Evolutionary conservation across 2,329 filamentous ascomycete genomes (phyloP), one percentile per base, ranked within the genome.

Genomic region (Colletotrichum tabaci): DNA sequence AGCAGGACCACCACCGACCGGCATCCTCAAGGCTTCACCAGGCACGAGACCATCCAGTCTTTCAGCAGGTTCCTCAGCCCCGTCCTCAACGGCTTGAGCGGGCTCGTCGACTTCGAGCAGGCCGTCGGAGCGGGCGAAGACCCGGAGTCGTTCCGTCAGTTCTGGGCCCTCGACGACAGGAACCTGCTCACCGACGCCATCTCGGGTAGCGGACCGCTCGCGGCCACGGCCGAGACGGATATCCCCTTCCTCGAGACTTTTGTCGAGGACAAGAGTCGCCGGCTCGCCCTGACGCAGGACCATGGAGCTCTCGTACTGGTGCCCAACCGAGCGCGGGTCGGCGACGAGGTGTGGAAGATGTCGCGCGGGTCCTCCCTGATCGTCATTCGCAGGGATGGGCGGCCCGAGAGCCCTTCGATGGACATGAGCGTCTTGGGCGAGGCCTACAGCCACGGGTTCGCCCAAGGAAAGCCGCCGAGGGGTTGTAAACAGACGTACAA

Each of bases 1-100:
- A 57, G 30, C 61, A 77, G 61, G 16, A 67, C 63, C 30, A 68
- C 67, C 26, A 74, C 73, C 52, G 49, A 69, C 18, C 50, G 46
- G 9, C 47, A 61, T 23, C 68, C 72, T 44, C 47, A 62, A 23
- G 72, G 68, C 6, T 73, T 73, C 74, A 73, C 74, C 3, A 75
- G 77, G 40, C 74, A 77, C n/a, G 77, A 80, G 61, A 69, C 78
- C 30, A 61, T 77, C 60, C 75, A 77, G 71, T 82, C 80, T 2
- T 82, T 81, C 62, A 70, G 79, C 61, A 72, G 71, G 23, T 74
- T 77, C 46, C 75, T 78, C 52, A 74, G 68, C 40, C 77, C 80
- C 13, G 79, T 82, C 15, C 80, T 82, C 66, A 80, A 78, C 68
- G 80, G 80, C 47, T 75, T 81, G 74, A 78, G 79, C 4, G 80